Percentiles rank a stretch among this genome's conserved stretches.
These are phyloP conservation scores for Didymella segeticola DNA, from an alignment of 2,329 filamentous ascomycete genomes.

Conservation along the genomic window DNA sequence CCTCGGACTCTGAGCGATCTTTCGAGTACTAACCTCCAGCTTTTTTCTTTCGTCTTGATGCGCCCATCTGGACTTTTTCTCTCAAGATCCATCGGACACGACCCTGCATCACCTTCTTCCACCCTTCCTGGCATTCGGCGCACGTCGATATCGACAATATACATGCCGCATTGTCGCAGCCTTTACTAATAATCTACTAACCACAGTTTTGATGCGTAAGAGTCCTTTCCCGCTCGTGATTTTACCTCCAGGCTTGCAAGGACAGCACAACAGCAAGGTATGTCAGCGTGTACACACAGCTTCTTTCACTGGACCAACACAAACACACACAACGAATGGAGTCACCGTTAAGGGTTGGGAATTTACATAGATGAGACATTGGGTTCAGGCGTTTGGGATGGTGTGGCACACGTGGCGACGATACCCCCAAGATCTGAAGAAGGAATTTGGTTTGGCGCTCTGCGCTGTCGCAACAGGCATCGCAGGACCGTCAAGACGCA, in stretches of 20 bases:
- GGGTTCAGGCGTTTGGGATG: constrained; percentile 3
- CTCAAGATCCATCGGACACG: not conserved
- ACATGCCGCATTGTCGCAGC: not conserved
- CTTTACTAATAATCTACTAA: constrained; percentile 16
- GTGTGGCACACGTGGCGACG: constrained; percentile 1
- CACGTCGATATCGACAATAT: not conserved
- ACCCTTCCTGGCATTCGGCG: not conserved
- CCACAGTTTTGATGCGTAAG: constrained; percentile 4
- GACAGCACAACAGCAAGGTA: constrained; percentile 13
- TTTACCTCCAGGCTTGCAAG: not conserved
- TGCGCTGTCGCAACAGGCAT: not conserved
- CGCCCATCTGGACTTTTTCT: not conserved
- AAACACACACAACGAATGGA: not conserved
- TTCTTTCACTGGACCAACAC: not conserved
- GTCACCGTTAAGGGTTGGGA: not conserved
- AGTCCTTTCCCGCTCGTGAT: not conserved
- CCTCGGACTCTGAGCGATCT: constrained; percentile 20
- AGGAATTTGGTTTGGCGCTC: not conserved
- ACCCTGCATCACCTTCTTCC: not conserved
- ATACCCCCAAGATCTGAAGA: constrained; percentile 7
- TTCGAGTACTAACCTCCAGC: constrained; percentile 31
- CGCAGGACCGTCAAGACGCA: constrained; percentile 3
- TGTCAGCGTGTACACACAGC: constrained; percentile 3
- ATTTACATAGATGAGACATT: not conserved
- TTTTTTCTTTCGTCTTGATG: constrained; percentile 2